These are phyloP conservation scores for Lineolata rhizophorae DNA, from an alignment of 495 filamentous ascomycete genomes.

Conservation along the genomic window DNA sequence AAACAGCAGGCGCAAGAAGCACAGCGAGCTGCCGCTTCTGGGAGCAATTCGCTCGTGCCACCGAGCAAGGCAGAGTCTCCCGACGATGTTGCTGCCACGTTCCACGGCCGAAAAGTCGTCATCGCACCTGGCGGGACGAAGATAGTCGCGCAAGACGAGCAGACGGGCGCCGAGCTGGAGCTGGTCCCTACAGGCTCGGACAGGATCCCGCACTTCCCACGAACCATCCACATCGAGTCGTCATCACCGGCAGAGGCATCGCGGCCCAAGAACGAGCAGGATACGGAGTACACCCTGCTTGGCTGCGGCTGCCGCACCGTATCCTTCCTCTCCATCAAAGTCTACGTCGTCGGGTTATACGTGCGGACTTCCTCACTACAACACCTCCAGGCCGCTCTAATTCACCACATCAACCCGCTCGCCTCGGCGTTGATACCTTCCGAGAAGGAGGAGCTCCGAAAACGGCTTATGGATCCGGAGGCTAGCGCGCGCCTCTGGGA, in stretches of 20 bases:
- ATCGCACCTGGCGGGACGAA: conserved; percentile 26
- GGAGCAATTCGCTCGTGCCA: too few species aligned
- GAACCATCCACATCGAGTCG: conserved; percentile 37
- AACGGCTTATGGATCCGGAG: conserved; percentile 43
- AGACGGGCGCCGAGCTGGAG: conserved; percentile 23
- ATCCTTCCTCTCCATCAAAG: conserved; percentile 71
- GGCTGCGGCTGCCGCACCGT: conserved; percentile 78
- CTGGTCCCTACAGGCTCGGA: conserved; percentile 60
- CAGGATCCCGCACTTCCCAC: conserved; percentile 62
- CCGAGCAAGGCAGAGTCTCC: too few species aligned
- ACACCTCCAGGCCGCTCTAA: conserved; percentile 30
- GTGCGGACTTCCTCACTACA: conserved; percentile 56
- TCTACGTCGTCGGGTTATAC: conserved; percentile 88
- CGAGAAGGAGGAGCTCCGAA: conserved; percentile 51
- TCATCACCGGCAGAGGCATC: too few species aligned
- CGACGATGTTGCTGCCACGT: conserved; percentile 2
- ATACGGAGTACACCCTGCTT: conserved; percentile 61
- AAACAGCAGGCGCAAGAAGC: conserved; percentile 17
- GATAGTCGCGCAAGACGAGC: conserved; percentile 26
- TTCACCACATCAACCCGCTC: conserved; percentile 22
- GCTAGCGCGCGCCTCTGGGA: conserved; percentile 49
- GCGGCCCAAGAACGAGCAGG: conserved; percentile 12
- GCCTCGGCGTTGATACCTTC: conserved; percentile 61
- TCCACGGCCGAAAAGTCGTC: conserved; percentile 24
- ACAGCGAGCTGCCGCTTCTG: too few species aligned